A percentile compares a stretch with the other conserved stretches of the same genome.
Conservation (phyloP, 2,329 filamentous ascomycete species). For the Monosporascus cannonballus region DNA sequence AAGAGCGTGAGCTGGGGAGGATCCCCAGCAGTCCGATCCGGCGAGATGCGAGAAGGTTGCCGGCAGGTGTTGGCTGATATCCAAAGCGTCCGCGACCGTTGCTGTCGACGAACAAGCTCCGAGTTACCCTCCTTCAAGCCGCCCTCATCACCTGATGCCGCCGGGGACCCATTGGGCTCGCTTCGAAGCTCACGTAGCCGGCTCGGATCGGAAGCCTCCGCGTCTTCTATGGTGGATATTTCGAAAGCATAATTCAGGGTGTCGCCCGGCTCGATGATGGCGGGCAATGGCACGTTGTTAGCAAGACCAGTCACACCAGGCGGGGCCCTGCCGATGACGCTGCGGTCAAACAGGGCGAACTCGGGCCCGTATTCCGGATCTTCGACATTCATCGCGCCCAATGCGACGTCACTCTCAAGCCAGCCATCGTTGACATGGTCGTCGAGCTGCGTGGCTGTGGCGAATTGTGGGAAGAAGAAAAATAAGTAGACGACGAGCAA, state of each 20-base stretch:
- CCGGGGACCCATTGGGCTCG: slow-evolving; percentile 14
- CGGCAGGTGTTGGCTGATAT: slow-evolving; percentile 82
- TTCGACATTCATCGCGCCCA: slow-evolving; percentile 16
- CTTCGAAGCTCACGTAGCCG: slow-evolving; percentile 18
- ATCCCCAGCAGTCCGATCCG: slow-evolving; percentile 34
- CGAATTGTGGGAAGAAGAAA: slow-evolving; percentile 53
- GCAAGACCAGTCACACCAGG: slow-evolving; percentile 43
- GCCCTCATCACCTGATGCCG: slow-evolving; percentile 9
- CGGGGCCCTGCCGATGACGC: slow-evolving; percentile 56
- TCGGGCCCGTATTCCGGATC: slow-evolving; percentile 48
- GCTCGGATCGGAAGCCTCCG: slow-evolving; percentile 16
- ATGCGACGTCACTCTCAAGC: slow-evolving; percentile 12
- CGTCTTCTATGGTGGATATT: slow-evolving; percentile 44
- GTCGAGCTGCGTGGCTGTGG: slow-evolving; percentile 52
- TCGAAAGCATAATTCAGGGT: slow-evolving; percentile 61
- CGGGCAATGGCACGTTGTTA: slow-evolving; percentile 58
- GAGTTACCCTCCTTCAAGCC: slow-evolving; percentile 9
- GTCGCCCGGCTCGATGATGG: slow-evolving; percentile 57
- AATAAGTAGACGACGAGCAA: slow-evolving; percentile 56
- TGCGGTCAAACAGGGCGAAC: slow-evolving; percentile 55
- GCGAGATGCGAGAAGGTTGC: slow-evolving; percentile 57
- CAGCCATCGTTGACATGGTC: slow-evolving; percentile 12
- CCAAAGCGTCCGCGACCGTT: slow-evolving; percentile 52
- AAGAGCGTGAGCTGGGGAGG: slow-evolving; percentile 75
- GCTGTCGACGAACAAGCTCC: slow-evolving; percentile 18